These are phyloP conservation scores for Saccharomyces pastorianus DNA, from an alignment of 1,139 yeast species.

Conservation along the genomic window DNA sequence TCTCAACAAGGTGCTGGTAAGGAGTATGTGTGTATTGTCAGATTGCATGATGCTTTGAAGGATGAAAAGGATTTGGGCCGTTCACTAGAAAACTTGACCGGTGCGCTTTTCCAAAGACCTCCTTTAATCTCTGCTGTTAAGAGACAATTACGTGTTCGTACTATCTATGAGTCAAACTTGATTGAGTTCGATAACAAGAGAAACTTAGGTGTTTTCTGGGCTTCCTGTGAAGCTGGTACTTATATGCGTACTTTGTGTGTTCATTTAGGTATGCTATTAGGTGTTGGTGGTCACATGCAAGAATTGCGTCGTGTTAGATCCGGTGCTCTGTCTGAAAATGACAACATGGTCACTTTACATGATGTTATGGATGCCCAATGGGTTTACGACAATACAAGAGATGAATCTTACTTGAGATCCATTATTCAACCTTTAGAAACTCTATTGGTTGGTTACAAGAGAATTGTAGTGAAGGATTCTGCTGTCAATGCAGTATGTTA, in stretches of 20 bases:
- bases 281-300: slow-evolving; percentile 99
- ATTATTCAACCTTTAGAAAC: slow-evolving; percentile 94
- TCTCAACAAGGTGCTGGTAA: slow-evolving; percentile 99
- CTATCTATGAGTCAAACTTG: slow-evolving; percentile 91
- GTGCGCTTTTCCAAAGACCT: slow-evolving; percentile 98
- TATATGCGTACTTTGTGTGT: slow-evolving; percentile 99
- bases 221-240: slow-evolving; percentile 98
- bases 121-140: slow-evolving; percentile 98
- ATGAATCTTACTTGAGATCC: slow-evolving; percentile 88
- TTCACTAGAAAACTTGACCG: slow-evolving; percentile 86
- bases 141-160: slow-evolving; percentile 96
- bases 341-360: slow-evolving; percentile 89
- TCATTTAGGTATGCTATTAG: slow-evolving; percentile 93
- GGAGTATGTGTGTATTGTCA: slow-evolving; percentile 95
- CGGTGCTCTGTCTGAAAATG: slow-evolving; percentile 88
- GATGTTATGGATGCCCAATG: slow-evolving; percentile 98
- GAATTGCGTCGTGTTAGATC: slow-evolving; percentile 98
- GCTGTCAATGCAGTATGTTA: slow-evolving; percentile 98
- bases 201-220: slow-evolving; percentile 97
- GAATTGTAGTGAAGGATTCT: slow-evolving; percentile 95
- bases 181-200: slow-evolving; percentile 95
- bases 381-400: slow-evolving; percentile 94
- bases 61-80: slow-evolving; percentile 88
- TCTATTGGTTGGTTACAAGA: slow-evolving; percentile 85
- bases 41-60: slow-evolving; percentile 86